Base-by-base conservation (phyloP, 176 grass and related monocot species). In the Cymbopogon citratus region DNA sequence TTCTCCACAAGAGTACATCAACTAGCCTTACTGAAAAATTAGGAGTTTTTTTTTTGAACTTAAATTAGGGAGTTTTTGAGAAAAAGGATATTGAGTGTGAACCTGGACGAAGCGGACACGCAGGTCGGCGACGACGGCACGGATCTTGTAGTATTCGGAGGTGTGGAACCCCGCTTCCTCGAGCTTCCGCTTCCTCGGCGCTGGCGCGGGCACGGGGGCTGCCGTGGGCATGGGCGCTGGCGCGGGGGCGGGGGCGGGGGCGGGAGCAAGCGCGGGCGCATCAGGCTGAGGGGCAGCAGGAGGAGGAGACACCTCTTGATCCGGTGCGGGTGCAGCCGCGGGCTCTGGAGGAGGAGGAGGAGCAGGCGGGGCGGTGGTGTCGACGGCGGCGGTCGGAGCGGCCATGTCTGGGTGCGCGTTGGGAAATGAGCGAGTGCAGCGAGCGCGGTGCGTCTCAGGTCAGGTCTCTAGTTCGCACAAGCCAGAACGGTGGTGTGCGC, bases 101-200 rank as follows among this genome's bases (percentile, higher is more conserved):
- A 86, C 88, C 84, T 90, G 74, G 46, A 86, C 29, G 67, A 90
- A 90, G 60, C 46, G 84, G 29, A 68, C 16, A 31, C 88, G 88
- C 18, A 90, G 74, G 14, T 62, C 67, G 29, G 88, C 59, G 18
- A 90, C 19, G 49, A 64, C 0, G 57, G 88, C 60, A 9, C 88
- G 84, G 88, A 90, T 90, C 88, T 86, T 86, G 74, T 83, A 90
- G 84, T 90, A 90, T 49, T 85, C 36, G 38, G 84, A 62, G 31
- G 16, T 59, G 46, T 86, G 59, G 83, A 91, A 88, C 69, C 85
- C 84, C 52, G 27, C 69, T 13, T 84, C 75, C 79, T 84, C 76
- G 62, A 86, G 78, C 83, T 71, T 82, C 80, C 76, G 57, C 65
- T 52, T 77, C 84, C 33, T 76, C 44, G 59, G n/a, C 19, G 41